Evolutionary conservation across 208 protist genomes (phyloP), one percentile per base, ranked within the genome.

Genomic region (Angomonas deanei): DNA sequence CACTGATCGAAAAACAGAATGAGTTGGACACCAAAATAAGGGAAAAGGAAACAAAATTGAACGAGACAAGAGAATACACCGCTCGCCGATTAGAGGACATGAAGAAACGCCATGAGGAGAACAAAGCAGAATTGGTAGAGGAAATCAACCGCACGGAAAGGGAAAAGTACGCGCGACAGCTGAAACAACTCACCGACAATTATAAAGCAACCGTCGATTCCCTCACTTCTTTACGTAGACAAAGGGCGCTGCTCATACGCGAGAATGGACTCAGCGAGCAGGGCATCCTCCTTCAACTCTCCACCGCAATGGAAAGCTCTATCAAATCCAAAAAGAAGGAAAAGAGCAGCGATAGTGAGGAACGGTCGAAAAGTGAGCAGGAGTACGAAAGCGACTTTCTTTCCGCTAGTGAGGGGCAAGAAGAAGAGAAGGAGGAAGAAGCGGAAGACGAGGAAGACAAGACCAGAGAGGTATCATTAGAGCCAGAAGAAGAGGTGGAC

Each of bases 21-120:
- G 78, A 91, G 63, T 49, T 86, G 55, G 61, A 69, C 36, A 61
- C 54, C 2, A 59, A 68, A 50, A 68, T 74, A 58, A 47, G 64
- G 26, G 54, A 68, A 53, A 36, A 78, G 57, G 61, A 28, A 4
- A 36, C 15, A 23, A 73, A 82, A 50, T 55, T 59, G 6, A 49
- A 42, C 1, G 53, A 66, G 50, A 66, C 72, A 33, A 27, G 72
- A 19, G 19, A 24, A 2, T 76, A 82, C 38, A 71, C 71, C 33
- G 64, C 52, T 53, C 61, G 68, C 27, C 69, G 77, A 4, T 38
- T 84, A 15, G 39, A 57, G 17, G 64, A 63, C 0, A 47, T 89
- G 53, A 26, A 39, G 4, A 57, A 49, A 1, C 73, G 65, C 17
- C 80, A 78, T 21, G 50, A 39, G 39, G 56, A 58, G 15, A 64